These are phyloP conservation scores for Plasmodium yoelii DNA, from an alignment of 169 alveolate genomes.

Conservation along the genomic window DNA sequence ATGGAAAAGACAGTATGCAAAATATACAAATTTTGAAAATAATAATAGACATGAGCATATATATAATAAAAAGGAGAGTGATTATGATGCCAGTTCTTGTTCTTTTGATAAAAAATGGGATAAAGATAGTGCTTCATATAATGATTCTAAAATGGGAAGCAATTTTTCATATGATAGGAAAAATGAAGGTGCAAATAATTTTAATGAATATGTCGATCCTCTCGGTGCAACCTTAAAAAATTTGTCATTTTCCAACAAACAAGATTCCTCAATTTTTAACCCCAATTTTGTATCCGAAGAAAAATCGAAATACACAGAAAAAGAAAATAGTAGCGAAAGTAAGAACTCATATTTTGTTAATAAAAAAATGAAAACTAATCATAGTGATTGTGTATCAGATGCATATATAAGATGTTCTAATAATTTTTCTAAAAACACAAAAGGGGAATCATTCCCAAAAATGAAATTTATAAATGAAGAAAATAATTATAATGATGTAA, in stretches of 20 bases:
- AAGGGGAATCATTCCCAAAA: no score
- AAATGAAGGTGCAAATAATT: background rate
- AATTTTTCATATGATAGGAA: background rate
- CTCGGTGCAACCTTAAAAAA: no score
- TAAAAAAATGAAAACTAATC: background rate
- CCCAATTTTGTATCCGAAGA: background rate
- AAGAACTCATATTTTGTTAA: background rate
- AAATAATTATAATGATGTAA: background rate
- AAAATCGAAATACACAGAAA: background rate
- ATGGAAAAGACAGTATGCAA: conserved; percentile 45
- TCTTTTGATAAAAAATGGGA: no score
- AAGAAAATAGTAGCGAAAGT: background rate
- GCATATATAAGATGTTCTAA: background rate
- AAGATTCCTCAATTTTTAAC: background rate
- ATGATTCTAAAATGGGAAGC: no score
- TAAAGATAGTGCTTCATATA: no score
- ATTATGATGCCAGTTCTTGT: background rate
- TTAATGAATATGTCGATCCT: background rate
- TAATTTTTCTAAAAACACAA: no score
- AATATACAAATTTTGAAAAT: background rate
- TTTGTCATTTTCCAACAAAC: background rate
- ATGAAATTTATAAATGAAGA: no score
- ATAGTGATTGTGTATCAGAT: background rate
- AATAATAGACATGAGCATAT: background rate
- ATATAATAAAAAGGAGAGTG: background rate